phyloP scores from a whole-genome alignment of 106 monocot genomes.

The Dactylorhiza incarnata region DNA sequence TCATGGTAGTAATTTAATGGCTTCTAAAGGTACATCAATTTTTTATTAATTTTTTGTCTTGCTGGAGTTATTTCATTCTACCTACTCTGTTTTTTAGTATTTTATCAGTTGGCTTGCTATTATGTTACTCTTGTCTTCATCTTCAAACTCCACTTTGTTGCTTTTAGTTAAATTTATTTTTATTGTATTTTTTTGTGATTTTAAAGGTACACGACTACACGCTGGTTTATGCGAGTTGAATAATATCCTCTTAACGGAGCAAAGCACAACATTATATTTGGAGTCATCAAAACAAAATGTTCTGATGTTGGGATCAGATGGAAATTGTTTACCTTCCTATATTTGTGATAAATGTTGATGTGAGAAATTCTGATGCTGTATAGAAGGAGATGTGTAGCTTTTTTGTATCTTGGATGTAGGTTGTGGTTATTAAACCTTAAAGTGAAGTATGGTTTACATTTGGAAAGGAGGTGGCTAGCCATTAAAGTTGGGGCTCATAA shows the following conservation, averaged over 20 bases:
- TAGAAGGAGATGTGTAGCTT: neutral
- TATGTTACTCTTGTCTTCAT: neutral
- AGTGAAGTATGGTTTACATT: neutral
- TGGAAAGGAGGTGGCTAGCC: too few species aligned
- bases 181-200: neutral
- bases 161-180: neutral
- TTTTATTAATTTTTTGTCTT: neutral
- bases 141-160: neutral
- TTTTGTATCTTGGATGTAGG: neutral
- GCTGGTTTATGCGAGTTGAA: too few species aligned
- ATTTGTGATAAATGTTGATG: too few species aligned
- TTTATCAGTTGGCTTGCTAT: neutral
- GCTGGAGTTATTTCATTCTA: too few species aligned
- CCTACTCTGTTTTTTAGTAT: neutral
- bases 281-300: too few species aligned
- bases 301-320: too few species aligned
- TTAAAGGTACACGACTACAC: neutral
- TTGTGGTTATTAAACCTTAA: too few species aligned
- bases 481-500: too few species aligned
- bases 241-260: too few species aligned
- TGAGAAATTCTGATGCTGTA: too few species aligned
- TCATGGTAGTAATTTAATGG: slow-evolving; percentile 13
- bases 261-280: too few species aligned
- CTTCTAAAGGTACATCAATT: slow-evolving; percentile 24
- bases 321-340: too few species aligned